Evolutionary conservation across 2,329 filamentous ascomycete genomes (phyloP).

Genomic region (Talaromyces islandicus): DNA sequence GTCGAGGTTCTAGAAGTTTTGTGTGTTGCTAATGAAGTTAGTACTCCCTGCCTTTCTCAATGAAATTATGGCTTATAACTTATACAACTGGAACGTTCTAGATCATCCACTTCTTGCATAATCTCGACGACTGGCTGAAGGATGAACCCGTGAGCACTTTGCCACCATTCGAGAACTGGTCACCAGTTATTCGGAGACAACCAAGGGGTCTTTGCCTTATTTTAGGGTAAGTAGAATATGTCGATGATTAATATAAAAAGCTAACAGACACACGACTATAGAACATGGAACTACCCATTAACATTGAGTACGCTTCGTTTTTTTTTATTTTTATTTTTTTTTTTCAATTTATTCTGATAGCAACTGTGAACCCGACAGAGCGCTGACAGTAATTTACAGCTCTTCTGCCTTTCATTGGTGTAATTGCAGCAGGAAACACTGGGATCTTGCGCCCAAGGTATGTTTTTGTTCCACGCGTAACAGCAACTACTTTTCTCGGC

Average conservation of each 20-base stretch:
- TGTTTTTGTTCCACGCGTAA: background rate
- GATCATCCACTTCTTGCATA: constrained; percentile 5
- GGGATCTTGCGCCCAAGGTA: constrained; percentile 6
- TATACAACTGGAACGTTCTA: background rate
- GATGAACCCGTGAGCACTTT: constrained; percentile 5
- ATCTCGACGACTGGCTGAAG: constrained; percentile 6
- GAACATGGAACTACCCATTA: constrained; percentile 8
- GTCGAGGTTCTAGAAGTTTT: constrained; percentile 5
- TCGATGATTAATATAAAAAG: background rate
- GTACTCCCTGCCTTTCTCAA: background rate
- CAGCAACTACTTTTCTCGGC: background rate
- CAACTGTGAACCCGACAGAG: background rate
- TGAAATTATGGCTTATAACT: background rate
- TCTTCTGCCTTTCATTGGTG: constrained; percentile 1
- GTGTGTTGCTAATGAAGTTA: constrained; percentile 6
- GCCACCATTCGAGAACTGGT: constrained; percentile 7
- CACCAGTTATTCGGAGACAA: constrained; percentile 4
- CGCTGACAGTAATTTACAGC: background rate
- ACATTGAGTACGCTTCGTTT: constrained; percentile 1
- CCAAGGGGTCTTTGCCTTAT: constrained; percentile 2
- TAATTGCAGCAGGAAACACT: constrained; percentile 5
- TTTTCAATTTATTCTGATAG: no score
- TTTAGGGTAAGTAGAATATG: background rate
- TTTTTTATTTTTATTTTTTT: no score
- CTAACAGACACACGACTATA: background rate